phyloP scores from a whole-genome alignment of 208 protist genomes.

The Trypanosoma brucei region DNA sequence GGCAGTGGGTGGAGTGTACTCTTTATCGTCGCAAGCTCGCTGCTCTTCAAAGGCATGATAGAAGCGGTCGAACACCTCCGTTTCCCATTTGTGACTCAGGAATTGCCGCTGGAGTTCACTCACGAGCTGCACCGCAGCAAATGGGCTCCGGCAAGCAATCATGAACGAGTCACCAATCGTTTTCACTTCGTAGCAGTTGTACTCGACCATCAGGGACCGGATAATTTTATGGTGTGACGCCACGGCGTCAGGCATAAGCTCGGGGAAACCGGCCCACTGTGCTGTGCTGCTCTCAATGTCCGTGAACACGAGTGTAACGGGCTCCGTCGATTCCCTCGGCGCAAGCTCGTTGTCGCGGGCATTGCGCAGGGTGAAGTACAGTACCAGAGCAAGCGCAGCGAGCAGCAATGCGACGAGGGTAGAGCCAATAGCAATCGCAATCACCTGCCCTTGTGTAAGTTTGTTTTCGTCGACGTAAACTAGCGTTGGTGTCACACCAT shows the following conservation, averaged over 20 bases:
- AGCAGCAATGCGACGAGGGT: background rate
- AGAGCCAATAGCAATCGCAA: slow-evolving; percentile 1
- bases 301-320: slow-evolving; percentile 1
- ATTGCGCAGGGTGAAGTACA: slow-evolving; percentile 15
- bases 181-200: slow-evolving; percentile 80
- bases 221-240: slow-evolving; percentile 57
- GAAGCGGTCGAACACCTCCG: slow-evolving; percentile 27
- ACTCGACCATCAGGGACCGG: slow-evolving; percentile 41
- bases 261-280: slow-evolving; percentile 52
- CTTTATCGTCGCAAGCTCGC: slow-evolving; percentile 5
- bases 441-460: slow-evolving; percentile 1
- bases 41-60: slow-evolving; percentile 20
- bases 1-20: slow-evolving; percentile 25
- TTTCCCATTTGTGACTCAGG: slow-evolving; percentile 14
- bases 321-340: background rate
- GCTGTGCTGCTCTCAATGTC: slow-evolving; percentile 24
- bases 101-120: slow-evolving; percentile 35
- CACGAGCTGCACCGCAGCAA: background rate
- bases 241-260: slow-evolving; percentile 53
- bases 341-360: background rate
- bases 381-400: background rate
- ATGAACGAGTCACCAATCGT: slow-evolving; percentile 44
- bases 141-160: background rate
- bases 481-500: slow-evolving; percentile 27
- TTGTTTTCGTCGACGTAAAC: background rate